Percentiles rank a stretch among this genome's conserved stretches.
Evolutionary conservation across 1,284 basidiomycete genomes (phyloP).

Genomic region (Vanrija sp.): DNA sequence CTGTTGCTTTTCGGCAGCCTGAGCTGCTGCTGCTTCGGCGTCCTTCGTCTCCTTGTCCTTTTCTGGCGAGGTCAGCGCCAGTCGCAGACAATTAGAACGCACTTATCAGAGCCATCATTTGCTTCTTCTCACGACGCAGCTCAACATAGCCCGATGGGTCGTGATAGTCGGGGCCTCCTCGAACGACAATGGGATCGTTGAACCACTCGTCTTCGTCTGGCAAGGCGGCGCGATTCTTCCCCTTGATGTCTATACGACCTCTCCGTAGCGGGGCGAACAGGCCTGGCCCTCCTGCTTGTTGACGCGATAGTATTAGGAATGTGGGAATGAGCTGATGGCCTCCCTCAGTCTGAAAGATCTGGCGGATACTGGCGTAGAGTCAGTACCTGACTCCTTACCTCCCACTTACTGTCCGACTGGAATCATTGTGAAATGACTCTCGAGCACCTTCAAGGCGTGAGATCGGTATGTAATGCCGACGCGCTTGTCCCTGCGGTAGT

Average conservation of each 20-base stretch:
- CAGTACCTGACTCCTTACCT: not conserved
- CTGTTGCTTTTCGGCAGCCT: slow-evolving; percentile 26
- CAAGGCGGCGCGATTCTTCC: slow-evolving; percentile 35
- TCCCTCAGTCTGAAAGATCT: slow-evolving; percentile 1
- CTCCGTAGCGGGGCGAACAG: slow-evolving; percentile 16
- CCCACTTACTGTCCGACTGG: slow-evolving; percentile 20
- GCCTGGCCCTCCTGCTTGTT: slow-evolving; percentile 11
- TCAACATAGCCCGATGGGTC: no score
- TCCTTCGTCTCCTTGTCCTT: slow-evolving; percentile 11
- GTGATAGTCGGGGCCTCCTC: no score
- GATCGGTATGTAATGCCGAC: not conserved
- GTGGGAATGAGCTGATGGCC: slow-evolving; percentile 27
- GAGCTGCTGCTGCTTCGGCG: slow-evolving; percentile 39
- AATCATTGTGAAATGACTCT: slow-evolving; percentile 3
- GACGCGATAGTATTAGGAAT: slow-evolving; percentile 21
- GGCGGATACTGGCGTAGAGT: slow-evolving; percentile 23
- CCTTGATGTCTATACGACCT: slow-evolving; percentile 44
- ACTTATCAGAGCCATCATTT: slow-evolving; percentile 11
- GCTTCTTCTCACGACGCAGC: not conserved
- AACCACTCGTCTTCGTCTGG: not conserved
- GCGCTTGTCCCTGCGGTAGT: slow-evolving; percentile 15
- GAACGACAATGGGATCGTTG: no score
- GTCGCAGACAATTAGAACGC: not conserved
- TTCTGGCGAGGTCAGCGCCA: slow-evolving; percentile 3
- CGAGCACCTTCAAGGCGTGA: not conserved